phyloP scores from a whole-genome alignment of 2,329 filamentous ascomycete genomes.

The Lachnellula cervina region DNA sequence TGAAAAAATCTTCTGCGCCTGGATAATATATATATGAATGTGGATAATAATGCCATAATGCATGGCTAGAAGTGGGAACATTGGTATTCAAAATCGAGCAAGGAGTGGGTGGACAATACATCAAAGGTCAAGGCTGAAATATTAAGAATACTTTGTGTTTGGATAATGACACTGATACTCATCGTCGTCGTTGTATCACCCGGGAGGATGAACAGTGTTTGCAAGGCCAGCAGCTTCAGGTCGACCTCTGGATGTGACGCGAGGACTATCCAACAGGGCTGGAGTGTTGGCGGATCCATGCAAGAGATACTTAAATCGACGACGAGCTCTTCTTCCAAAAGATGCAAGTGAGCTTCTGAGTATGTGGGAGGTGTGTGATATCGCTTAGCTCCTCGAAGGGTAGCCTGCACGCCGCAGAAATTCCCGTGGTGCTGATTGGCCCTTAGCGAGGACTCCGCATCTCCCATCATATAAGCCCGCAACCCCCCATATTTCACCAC shows the following conservation, averaged over 20 bases:
- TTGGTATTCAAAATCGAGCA: no score
- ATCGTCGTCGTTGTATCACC: not conserved
- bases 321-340: not conserved
- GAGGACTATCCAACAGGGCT: not conserved
- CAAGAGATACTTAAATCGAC: not conserved
- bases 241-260: not conserved
- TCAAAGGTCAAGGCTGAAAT: no score
- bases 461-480: constrained; percentile 23
- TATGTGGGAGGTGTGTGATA: constrained; percentile 9
- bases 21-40: no score
- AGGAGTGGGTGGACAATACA: no score
- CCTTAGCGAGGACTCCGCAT: constrained; percentile 7
- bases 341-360: not conserved
- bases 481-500: constrained; percentile 24
- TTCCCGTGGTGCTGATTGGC: constrained; percentile 17
- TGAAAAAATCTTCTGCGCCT: no score
- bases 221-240: not conserved
- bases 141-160: not conserved
- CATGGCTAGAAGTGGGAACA: no score
- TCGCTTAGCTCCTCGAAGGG: constrained; percentile 17
- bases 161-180: not conserved
- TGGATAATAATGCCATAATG: no score
- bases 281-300: not conserved
- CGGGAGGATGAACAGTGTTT: not conserved
- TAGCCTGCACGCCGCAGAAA: constrained; percentile 11